phyloP scores from a whole-genome alignment of 768 basidiomycete genomes.

The Agrocybe chaxingu region DNA sequence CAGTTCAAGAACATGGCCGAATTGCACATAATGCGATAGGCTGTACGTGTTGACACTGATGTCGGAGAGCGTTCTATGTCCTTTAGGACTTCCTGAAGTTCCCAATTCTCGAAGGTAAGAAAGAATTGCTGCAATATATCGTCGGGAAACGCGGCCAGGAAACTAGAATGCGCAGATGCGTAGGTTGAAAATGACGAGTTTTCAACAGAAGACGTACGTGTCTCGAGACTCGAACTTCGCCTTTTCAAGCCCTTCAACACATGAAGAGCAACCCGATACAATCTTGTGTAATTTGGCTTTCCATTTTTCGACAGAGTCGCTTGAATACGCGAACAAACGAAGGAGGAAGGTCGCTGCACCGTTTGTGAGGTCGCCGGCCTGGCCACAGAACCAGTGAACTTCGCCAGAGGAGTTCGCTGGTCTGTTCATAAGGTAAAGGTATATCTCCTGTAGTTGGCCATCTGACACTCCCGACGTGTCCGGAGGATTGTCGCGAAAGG shows the following conservation, averaged over 20 bases:
- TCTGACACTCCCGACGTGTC: conserved; percentile 47
- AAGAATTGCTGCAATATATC: conserved; percentile 57
- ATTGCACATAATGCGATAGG: conserved; percentile 66
- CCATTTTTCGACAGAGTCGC: conserved; percentile 60
- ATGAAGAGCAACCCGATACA: conserved; percentile 62
- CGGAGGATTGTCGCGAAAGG: conserved; percentile 57
- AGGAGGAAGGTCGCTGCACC: conserved; percentile 80
- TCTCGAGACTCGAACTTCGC: conserved; percentile 61
- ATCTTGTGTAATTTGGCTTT: conserved; percentile 52
- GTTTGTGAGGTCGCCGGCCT: conserved; percentile 49
- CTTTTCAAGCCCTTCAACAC: conserved; percentile 63
- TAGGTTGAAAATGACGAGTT: neutral
- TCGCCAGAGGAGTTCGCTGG: conserved; percentile 34
- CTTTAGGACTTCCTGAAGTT: conserved; percentile 49
- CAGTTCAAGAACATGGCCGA: conserved; percentile 52
- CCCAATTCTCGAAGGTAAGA: conserved; percentile 62
- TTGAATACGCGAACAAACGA: conserved; percentile 76
- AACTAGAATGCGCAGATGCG: conserved; percentile 41
- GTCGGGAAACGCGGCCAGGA: conserved; percentile 64
- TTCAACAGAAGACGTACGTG: conserved; percentile 56
- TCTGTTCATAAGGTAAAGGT: conserved; percentile 49
- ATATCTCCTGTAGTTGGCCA: conserved; percentile 46
- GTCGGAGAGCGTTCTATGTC: conserved; percentile 35
- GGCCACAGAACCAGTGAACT: conserved; percentile 81
- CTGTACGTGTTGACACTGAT: conserved; percentile 46